Evolutionary conservation across 768 basidiomycete species (phyloP).

Genomic region (Phanerochaete sordida): DNA sequence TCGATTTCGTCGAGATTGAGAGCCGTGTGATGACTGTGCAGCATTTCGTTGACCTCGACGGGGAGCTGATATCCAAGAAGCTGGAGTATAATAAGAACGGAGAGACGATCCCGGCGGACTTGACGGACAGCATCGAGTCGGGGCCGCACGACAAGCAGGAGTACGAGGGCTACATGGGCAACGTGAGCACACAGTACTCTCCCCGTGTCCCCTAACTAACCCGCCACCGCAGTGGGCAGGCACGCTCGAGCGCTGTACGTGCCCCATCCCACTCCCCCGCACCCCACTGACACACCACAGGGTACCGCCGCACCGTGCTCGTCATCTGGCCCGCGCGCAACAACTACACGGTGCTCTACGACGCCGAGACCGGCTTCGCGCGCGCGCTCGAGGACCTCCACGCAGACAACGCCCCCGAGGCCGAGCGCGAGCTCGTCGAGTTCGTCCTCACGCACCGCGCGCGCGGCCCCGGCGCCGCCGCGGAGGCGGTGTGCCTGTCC

Average conservation of each 20-base stretch:
- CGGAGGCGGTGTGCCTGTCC: slow-evolving; percentile 2
- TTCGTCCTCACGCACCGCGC: not conserved
- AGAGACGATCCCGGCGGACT: slow-evolving; percentile 17
- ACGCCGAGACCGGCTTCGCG: not conserved
- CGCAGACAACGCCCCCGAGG: not conserved
- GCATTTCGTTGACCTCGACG: slow-evolving; percentile 19
- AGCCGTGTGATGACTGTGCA: slow-evolving; percentile 8
- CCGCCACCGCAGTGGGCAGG: slow-evolving; percentile 18
- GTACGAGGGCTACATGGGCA: slow-evolving; percentile 27
- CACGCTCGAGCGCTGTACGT: slow-evolving; percentile 21
- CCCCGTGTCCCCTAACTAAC: too few relatives aligned
- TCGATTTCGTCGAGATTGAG: slow-evolving; percentile 15
- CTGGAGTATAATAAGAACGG: slow-evolving; percentile 6
- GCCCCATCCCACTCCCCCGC: slow-evolving; percentile 4
- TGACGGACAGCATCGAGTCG: slow-evolving; percentile 12
- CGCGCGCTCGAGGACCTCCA: slow-evolving; percentile 9
- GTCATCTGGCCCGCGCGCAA: slow-evolving; percentile 21
- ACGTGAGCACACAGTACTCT: too few relatives aligned
- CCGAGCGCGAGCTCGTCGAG: slow-evolving; percentile 5
- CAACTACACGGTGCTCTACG: slow-evolving; percentile 6
- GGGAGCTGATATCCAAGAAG: not conserved
- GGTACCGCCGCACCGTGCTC: slow-evolving; percentile 22
- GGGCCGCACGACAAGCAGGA: slow-evolving; percentile 20
- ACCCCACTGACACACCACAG: slow-evolving; percentile 5
- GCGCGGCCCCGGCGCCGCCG: not conserved